Base-by-base conservation (phyloP, 371 early-diverging fungal genomes). In the Umbelopsis sp. region DNA sequence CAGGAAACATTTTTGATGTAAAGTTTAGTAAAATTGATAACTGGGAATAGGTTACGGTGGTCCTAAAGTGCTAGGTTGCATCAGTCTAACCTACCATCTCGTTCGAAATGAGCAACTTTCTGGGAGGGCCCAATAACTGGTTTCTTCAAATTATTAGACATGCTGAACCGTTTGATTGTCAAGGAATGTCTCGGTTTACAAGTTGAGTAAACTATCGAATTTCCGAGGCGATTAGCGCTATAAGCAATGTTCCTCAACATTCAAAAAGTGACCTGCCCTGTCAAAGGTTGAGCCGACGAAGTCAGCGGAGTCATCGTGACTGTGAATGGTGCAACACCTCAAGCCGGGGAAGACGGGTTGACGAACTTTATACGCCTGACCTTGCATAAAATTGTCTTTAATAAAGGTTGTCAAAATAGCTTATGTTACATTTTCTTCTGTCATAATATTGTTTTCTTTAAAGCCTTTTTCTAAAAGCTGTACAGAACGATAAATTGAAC, bases 101-200 rank as follows among this genome's bases (percentile, higher is more conserved):
- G 68, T 32, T 73, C 75, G 71, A 83, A 83, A 44, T 73, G 72
- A 32, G 80, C 74, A 9, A 83, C 84, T 29, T 51, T 65, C 2
- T 65, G 44, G 32, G 66, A 57, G 5, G 57, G 57, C 11, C 57
- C 35, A 57, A 57, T 35, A 57, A 6, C 18, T 18, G 57, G 3
- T 3, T 20, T 48, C 20, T 29, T 35, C 14, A 32, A 14, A 35
- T 11, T 57, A 29, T 57, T 57, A 14, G 57, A 57, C 57, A 57
- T 57, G 14, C 16, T 57, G 1, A 32, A 57, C 10, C 57, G 22
- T n/a, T 32, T 57, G 11, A 35, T 4, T 35, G 35, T 35, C 7
- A 57, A 8, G 9, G 57, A 35, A 16, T 35, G 18, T 32, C 10
- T 35, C 35, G 57, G 35, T 35, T 35, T 57, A 12, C 18, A 57